Evolutionary conservation across 1,284 basidiomycete genomes (phyloP), one percentile per base, ranked within the genome.

Genomic region (Hemileia vastatrix): DNA sequence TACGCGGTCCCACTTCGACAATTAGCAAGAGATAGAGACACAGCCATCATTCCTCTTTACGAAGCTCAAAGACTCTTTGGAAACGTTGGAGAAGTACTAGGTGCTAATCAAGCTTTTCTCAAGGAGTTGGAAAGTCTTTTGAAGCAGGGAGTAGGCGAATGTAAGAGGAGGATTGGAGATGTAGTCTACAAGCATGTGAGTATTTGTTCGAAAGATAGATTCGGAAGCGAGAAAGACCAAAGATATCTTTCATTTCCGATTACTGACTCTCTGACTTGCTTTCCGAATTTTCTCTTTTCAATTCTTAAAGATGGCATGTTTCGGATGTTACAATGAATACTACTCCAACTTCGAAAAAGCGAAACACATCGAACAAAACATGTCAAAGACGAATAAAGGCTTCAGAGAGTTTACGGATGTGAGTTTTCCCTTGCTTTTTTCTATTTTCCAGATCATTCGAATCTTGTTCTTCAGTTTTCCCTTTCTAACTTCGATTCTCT

Each of bases 21-120:
- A 43, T 62, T 62, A 31, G 54, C 60, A 48, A 62, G 50, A 21
- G 48, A 52, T 27, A 36, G 24, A 2, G 47, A 54, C 13, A 62
- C 60, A 6, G 55, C 48, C 13, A 62, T 62, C 24, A 62, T 62
- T 8, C 53, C 54, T 15, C 54, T 55, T 23, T 62, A 55, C 23
- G 60, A 62, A 51, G 53, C 60, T n/a, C 54, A 45, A 6, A 54
- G 53, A 3, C 54, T 62, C 53, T 62, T 62, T 51, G 60, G 60
- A 40, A 62, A 62, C 33, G 55, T 62, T 36, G 60, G 55, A n/a
- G 52, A 31, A 1, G 23, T 62, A 1, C 53, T 62, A 5, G 31
- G 18, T 33, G 60, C 53, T n/a, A 55, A 49, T 40, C 24, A 27
- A 1, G 48, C 51, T 8, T 32, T 62, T 40, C 53, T 62, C 6